A percentile compares a stretch with the other conserved stretches of the same genome.
phyloP scores from a whole-genome alignment of 768 basidiomycete genomes.

The Lactifluus rugatus region DNA sequence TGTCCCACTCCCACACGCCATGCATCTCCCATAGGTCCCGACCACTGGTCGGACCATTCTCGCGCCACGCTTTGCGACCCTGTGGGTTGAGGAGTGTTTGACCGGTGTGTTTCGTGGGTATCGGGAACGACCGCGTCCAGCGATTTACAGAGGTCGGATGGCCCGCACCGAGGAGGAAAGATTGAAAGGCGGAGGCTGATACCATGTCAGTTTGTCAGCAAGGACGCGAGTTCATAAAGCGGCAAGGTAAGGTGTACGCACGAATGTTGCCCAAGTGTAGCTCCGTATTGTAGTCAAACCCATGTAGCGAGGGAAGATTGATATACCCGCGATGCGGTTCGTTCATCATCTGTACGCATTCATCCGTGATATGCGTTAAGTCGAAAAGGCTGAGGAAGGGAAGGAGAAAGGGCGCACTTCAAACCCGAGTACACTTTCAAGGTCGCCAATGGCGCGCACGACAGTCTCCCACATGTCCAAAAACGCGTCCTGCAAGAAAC shows the following conservation, averaged over 20 bases:
- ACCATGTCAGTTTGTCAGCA: not conserved
- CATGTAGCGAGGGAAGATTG: conserved; percentile 66
- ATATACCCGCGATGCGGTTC: conserved; percentile 94
- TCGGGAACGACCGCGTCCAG: conserved; percentile 82
- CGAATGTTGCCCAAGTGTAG: conserved; percentile 75
- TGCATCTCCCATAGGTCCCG: conserved; percentile 85
- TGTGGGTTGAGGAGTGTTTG: conserved; percentile 49
- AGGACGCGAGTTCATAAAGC: not conserved
- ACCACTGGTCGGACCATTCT: conserved; percentile 62
- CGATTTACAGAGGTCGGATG: conserved; percentile 67
- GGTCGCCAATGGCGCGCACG: conserved; percentile 54
- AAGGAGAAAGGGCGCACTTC: conserved; percentile 45
- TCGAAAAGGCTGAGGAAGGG: not conserved
- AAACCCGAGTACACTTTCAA: conserved; percentile 80
- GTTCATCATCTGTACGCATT: conserved; percentile 63
- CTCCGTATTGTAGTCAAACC: conserved; percentile 91
- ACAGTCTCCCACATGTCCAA: conserved; percentile 67
- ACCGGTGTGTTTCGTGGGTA: conserved; percentile 65
- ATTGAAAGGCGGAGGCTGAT: conserved; percentile 73
- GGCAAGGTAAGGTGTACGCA: conserved; percentile 30
- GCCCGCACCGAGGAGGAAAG: conserved; percentile 88
- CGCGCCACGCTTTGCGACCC: conserved; percentile 56
- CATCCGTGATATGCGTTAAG: not conserved
- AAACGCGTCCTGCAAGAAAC: conserved; percentile 75
- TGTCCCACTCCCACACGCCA: conserved; percentile 89